Evolutionary conservation across 2,329 filamentous ascomycete species (phyloP).

Genomic region (Exserohilum rostratum): DNA sequence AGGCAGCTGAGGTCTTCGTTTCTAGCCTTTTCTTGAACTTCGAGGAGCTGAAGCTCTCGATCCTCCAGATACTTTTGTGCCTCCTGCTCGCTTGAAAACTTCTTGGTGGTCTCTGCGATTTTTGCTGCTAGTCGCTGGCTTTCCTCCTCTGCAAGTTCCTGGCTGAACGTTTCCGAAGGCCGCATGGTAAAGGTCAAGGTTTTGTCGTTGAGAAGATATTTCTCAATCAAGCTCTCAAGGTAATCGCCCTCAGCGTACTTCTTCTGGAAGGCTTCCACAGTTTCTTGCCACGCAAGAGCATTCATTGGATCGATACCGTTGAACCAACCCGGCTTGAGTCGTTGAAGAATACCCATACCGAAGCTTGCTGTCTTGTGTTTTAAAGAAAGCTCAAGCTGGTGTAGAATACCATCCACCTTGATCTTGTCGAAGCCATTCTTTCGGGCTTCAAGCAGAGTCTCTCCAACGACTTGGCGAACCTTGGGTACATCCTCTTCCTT

Average conservation of each 20-base stretch:
- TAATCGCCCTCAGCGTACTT: slow-evolving; percentile 78
- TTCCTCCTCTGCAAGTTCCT: slow-evolving; percentile 79
- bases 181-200: slow-evolving; percentile 94
- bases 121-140: slow-evolving; percentile 73
- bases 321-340: slow-evolving; percentile 92
- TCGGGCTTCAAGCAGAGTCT: slow-evolving; percentile 72
- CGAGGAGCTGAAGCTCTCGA: slow-evolving; percentile 78
- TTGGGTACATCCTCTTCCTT: slow-evolving; percentile 77
- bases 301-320: slow-evolving; percentile 93
- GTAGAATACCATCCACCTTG: slow-evolving; percentile 92
- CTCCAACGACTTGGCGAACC: slow-evolving; percentile 75
- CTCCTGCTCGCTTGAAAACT: slow-evolving; percentile 72
- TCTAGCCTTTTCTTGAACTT: slow-evolving; percentile 82
- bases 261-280: slow-evolving; percentile 79
- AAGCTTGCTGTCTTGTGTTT: slow-evolving; percentile 98
- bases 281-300: slow-evolving; percentile 88
- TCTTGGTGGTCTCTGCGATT: slow-evolving; percentile 70
- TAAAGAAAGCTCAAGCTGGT: slow-evolving; percentile 88
- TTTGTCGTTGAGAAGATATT: slow-evolving; percentile 86
- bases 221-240: slow-evolving; percentile 82
- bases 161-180: slow-evolving; percentile 75
- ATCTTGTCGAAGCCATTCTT: slow-evolving; percentile 82
- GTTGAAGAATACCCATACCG: slow-evolving; percentile 86
- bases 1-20: slow-evolving; percentile 85
- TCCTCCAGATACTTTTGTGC: slow-evolving; percentile 75